Evolutionary conservation across 163 green algal species (phyloP), one percentile per base, ranked within the genome.

Genomic region (Scenedesmus sp.): DNA sequence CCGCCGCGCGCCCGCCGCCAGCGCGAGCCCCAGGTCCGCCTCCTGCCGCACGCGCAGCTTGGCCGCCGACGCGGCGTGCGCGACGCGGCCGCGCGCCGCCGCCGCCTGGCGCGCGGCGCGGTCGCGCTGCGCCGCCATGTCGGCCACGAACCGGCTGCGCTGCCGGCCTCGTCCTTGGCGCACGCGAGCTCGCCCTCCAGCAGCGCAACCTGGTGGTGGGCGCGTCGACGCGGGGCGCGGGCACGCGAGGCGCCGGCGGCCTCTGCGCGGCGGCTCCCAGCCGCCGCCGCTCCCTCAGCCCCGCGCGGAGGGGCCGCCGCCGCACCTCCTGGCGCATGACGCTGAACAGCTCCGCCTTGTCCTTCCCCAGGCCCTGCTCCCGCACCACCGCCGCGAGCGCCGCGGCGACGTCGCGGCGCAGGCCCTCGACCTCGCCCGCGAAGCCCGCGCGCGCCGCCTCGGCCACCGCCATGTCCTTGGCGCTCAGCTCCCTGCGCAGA

Each of bases 401-500:
- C 47, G 94, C 84, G 83, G 94, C 91, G 60, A 94, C 83, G 50
- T 94, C 87, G 2, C 79, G 78, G 62, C 88, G 90, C 13, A 93
- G 44, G n/a, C 47, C 73, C 73, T 87, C 60, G 26, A 77, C 62
- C n/a, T 80, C 29, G 10, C 18, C 76, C 50, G 18, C 26, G 2
- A 28, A 34, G 3, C 22, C 9, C 26, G 9, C 62, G n/a, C 63
- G 26, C 31, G 20, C 48, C 18, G 48, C 73, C 36, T 66, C 58
- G 24, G 57, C 63, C 11, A 34, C 60, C 15, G 26, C 48, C 71
- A 73, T 65, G 48, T 75, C 71, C 39, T 78, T 70, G 28, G 39
- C 64, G 53, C 17, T 62, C 51, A 80, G 54, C 22, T 80, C 72
- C 48, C 78, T 72, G 34, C 6, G 20, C 4, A 63, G 6, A 39